phyloP scores from a whole-genome alignment of 345 rosid genomes.

The Kernera saxatilis region DNA sequence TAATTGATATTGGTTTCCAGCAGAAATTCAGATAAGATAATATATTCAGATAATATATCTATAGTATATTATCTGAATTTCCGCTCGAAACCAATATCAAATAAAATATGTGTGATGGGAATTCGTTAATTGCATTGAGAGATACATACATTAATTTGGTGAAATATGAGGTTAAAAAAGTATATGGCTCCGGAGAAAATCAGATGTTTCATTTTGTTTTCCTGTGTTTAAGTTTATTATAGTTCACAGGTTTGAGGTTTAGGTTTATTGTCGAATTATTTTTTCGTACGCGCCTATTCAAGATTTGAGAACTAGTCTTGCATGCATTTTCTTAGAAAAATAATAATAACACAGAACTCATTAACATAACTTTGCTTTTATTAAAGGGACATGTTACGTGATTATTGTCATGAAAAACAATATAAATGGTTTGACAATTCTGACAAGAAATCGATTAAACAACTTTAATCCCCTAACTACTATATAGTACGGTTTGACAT shows the following conservation, averaged over 20 bases:
- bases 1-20: slow-evolving; percentile 19
- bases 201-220: not conserved
- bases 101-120: not conserved
- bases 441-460: not conserved
- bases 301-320: not conserved
- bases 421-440: slow-evolving; percentile 15
- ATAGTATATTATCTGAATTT: not conserved
- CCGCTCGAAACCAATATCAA: slow-evolving; percentile 19
- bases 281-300: not conserved
- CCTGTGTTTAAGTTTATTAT: not conserved
- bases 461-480: not conserved
- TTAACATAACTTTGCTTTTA: not conserved
- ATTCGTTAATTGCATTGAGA: not conserved
- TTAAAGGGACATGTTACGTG: slow-evolving; percentile 7
- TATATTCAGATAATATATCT: no score
- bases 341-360: not conserved
- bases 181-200: not conserved
- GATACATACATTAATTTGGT: not conserved
- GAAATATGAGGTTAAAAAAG: not conserved
- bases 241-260: not conserved
- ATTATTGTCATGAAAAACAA: slow-evolving; percentile 14
- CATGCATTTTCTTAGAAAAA: not conserved
- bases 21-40: not conserved
- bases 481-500: slow-evolving; percentile 14
- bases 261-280: not conserved